Conservation (phyloP, 352 stramenopile genomes). For the Aphanomyces invadans region DNA sequence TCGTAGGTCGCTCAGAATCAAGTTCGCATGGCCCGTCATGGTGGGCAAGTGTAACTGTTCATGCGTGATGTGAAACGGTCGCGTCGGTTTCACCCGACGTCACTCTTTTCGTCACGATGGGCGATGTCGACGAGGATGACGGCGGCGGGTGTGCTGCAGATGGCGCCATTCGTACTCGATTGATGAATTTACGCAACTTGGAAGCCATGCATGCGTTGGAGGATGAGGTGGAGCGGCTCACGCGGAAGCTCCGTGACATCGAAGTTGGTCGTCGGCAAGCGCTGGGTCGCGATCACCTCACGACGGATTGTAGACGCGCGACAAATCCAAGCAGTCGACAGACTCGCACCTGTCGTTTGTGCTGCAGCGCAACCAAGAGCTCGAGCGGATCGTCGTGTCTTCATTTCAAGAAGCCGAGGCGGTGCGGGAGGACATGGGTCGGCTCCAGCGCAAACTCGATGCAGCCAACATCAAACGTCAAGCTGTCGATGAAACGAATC, state of each 20-base stretch:
- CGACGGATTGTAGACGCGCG: conserved; percentile 1
- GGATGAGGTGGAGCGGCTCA: conserved; percentile 1
- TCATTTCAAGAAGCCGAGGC: conserved; percentile 6
- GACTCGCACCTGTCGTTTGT: conserved; percentile 18
- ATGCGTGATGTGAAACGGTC: too few relatives aligned
- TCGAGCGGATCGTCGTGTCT: conserved; percentile 19
- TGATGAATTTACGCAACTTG: conserved; percentile 7
- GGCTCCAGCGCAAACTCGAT: neutral
- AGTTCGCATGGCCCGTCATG: too few relatives aligned
- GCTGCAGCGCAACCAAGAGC: conserved; percentile 12
- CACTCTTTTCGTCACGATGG: too few relatives aligned
- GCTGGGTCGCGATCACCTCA: neutral
- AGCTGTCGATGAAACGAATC: neutral
- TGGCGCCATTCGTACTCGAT: neutral
- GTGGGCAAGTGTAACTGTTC: too few relatives aligned
- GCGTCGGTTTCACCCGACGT: too few relatives aligned
- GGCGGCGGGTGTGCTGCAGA: neutral
- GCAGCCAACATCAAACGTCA: neutral
- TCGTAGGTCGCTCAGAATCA: too few relatives aligned
- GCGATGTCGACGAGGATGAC: neutral
- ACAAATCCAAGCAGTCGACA: conserved; percentile 1
- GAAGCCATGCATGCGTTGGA: conserved; percentile 19
- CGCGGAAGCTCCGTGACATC: neutral
- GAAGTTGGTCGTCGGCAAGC: conserved; percentile 1
- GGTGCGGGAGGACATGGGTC: neutral